phyloP scores from a whole-genome alignment of 805 yeast species.

The Candida michaelii region DNA sequence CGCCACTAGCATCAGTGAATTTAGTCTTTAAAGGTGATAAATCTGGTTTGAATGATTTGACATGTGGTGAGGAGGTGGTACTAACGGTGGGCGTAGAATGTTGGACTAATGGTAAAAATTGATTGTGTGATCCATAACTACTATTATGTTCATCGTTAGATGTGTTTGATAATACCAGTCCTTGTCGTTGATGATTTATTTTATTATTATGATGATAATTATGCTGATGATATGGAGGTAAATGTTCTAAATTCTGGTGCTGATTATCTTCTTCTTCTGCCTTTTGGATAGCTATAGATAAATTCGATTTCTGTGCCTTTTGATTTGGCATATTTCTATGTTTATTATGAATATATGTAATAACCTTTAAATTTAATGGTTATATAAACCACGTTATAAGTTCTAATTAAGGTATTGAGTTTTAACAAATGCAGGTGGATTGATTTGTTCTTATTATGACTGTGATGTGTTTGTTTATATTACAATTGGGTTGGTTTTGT shows the following conservation, averaged over 20 bases:
- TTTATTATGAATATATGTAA: neutral
- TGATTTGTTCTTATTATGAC: too few species aligned
- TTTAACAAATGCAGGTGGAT: too few species aligned
- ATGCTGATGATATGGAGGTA: constrained; percentile 12
- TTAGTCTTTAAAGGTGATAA: constrained; percentile 38
- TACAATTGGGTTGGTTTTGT: too few species aligned
- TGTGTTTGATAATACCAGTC: neutral
- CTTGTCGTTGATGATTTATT: constrained; percentile 5
- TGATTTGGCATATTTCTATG: neutral
- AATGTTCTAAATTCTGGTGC: neutral
- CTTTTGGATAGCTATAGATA: constrained; percentile 45
- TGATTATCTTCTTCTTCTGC: constrained; percentile 29
- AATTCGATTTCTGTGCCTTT: constrained; percentile 30
- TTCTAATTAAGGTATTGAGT: neutral
- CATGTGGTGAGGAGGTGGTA: constrained; percentile 30
- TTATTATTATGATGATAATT: neutral
- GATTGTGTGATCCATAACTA: constrained; percentile 12
- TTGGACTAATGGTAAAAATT: constrained; percentile 25
- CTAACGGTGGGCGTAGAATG: constrained; percentile 31
- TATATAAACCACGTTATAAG: too few species aligned
- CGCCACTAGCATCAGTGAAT: constrained; percentile 22
- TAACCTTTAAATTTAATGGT: too few species aligned
- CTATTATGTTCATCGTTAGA: constrained; percentile 11
- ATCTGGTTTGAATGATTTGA: constrained; percentile 35
- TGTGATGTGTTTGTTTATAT: too few species aligned